Base-by-base conservation (phyloP, 2,329 filamentous ascomycete genomes). In the Pyrenophora seminiperda region DNA sequence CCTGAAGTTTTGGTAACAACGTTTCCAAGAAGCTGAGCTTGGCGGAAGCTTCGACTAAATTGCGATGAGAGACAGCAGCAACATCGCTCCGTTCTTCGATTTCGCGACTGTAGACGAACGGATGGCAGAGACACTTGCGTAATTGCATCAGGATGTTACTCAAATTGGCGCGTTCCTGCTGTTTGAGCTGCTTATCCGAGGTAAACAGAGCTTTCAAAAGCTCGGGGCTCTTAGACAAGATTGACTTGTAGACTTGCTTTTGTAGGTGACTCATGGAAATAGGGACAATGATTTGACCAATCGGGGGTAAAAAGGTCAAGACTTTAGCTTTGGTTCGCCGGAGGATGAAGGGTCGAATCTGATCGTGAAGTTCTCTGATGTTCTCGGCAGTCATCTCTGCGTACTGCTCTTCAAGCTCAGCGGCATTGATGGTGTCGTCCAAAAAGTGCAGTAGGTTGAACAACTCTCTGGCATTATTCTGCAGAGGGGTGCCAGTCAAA, bases 381-480 rank as follows among this genome's bases (percentile, higher is more conserved):
- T 92, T 96, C 20, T 95, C 88, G 40, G 88, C 86, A 7, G 89
- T 91, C 41, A 97, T 79, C n/a, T 89, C 84, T 4, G 79, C 78
- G 66, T 90, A 97, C 63, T 90, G 77, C 47, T 83, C 78, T 62
- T 97, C 93, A 2, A 97, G 77, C 15, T 81, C 75, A 27, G 83
- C 83, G 0, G 94, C 92, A 61, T 91, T 75, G 49, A 84, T 82
- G 1, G 76, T 78, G 5, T 85, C 81, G 65, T 99, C 91, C 34
- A 97, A 82, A 71, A 99, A 99, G 59, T 97, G 93, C 3, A 99
- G 76, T n/a, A 99, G 79, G 66, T 97, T 99, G 77, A 97, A 97
- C 0, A 99, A 78, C 71, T 99, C 94, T 38, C 91, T 83, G 60
- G 91, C 90, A 70, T 97, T 97, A 74, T 99, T 99, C 65, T 99